Percentiles rank a stretch among this genome's conserved stretches.
Conservation (phyloP, 805 yeast species). For the Phaffomyces opuntiae region DNA sequence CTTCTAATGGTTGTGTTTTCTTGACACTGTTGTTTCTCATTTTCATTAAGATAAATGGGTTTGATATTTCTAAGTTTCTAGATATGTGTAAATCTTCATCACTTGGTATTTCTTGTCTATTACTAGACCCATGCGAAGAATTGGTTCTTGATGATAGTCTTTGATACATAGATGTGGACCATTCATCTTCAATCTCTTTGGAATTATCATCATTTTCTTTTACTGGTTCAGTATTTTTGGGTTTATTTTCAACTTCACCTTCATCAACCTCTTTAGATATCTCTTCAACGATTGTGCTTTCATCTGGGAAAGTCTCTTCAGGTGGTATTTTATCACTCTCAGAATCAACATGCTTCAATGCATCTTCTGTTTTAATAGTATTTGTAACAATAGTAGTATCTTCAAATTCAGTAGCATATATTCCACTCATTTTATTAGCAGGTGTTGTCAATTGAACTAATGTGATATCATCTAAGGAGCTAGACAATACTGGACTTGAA, state of each 20-base stretch:
- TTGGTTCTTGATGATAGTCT: slow-evolving; percentile 4
- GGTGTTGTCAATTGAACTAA: background rate
- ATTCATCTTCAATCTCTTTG: slow-evolving; percentile 2
- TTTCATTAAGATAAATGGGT: slow-evolving; percentile 20
- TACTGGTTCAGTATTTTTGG: too few relatives aligned
- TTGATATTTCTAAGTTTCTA: slow-evolving; percentile 12
- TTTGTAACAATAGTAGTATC: background rate
- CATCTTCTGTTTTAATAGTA: background rate
- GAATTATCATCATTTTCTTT: too few relatives aligned
- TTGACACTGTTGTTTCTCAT: background rate
- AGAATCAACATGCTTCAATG: too few relatives aligned
- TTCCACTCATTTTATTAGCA: too few relatives aligned
- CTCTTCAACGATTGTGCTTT: background rate
- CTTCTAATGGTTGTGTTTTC: background rate
- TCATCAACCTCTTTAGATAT: background rate
- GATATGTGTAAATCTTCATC: slow-evolving; percentile 11
- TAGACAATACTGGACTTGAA: background rate
- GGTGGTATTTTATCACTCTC: too few relatives aligned
- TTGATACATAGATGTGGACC: slow-evolving; percentile 9
- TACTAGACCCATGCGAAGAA: background rate
- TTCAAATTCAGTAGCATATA: background rate
- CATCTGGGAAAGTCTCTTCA: too few relatives aligned
- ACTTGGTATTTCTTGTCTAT: background rate
- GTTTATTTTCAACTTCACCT: too few relatives aligned
- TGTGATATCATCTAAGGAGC: background rate